Evolutionary conservation across 495 filamentous ascomycete species (phyloP).

Genomic region (Annulohypoxylon nitens): DNA sequence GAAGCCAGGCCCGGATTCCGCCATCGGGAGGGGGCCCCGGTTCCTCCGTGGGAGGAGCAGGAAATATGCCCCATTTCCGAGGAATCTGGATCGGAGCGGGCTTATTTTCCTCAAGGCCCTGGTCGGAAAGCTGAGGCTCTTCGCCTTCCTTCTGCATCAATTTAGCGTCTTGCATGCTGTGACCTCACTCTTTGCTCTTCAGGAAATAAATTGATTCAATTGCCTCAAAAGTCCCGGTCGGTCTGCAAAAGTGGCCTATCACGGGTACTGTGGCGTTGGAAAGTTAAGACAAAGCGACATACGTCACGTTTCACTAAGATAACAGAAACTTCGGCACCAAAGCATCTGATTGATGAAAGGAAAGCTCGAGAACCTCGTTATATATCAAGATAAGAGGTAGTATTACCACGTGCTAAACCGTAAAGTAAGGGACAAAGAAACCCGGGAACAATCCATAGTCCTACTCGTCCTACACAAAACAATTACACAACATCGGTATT

Average conservation of each 20-base stretch:
- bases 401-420: neutral
- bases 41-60: conserved; percentile 18
- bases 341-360: neutral
- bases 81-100: neutral
- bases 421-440: neutral
- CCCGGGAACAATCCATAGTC: neutral
- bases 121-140: neutral
- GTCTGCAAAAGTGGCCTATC: neutral
- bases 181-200: neutral
- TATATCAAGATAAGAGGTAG: neutral
- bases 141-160: neutral
- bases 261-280: neutral
- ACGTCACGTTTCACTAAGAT: neutral
- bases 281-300: neutral
- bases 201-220: neutral
- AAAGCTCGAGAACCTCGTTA: neutral
- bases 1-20: conserved; percentile 19
- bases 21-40: conserved; percentile 19
- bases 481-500: neutral
- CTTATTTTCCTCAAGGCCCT: neutral
- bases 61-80: conserved; percentile 27
- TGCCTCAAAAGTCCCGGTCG: neutral
- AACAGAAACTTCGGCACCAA: neutral
- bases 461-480: neutral
- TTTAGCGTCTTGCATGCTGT: neutral